phyloP scores from a whole-genome alignment of 2,329 filamentous ascomycete genomes.

The Hypomyces perniciosus region DNA sequence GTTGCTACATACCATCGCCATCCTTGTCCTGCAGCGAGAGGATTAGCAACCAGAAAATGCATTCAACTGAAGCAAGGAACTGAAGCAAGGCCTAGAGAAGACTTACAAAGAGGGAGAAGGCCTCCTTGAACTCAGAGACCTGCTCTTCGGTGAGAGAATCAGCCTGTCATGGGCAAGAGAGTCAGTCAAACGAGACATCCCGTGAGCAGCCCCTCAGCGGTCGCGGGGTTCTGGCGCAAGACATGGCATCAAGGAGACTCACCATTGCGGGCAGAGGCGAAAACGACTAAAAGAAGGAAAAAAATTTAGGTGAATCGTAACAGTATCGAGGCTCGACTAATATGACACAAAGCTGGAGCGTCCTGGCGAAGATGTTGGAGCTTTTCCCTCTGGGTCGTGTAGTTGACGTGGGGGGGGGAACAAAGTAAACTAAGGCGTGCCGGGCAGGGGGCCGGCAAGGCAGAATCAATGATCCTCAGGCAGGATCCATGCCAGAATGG shows the following conservation, averaged over 20 bases:
- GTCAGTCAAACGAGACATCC: conserved; percentile 19
- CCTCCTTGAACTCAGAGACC: conserved; percentile 99
- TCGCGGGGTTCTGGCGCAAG: conserved; percentile 14
- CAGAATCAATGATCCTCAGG: conserved; percentile 11
- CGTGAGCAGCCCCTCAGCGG: conserved; percentile 22
- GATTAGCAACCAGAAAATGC: conserved; percentile 20
- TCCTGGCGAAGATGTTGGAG: conserved; percentile 12
- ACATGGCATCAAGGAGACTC: conserved; percentile 14
- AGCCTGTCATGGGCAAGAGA: conserved; percentile 52
- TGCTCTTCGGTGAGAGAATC: conserved; percentile 99
- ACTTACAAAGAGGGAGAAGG: conserved; percentile 98
- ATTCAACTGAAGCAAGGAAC: neutral
- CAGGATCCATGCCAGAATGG: conserved; percentile 7
- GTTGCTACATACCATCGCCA: conserved; percentile 69
- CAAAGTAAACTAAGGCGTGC: conserved; percentile 2
- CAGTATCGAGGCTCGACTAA: neutral
- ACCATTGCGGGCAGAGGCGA: conserved; percentile 24
- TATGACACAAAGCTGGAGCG: conserved; percentile 10
- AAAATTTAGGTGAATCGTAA: neutral
- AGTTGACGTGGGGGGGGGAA: conserved; percentile 13
- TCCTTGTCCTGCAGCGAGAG: conserved; percentile 65
- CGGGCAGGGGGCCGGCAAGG: conserved; percentile 11
- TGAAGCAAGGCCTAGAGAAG: neutral
- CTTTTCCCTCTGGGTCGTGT: conserved; percentile 14
- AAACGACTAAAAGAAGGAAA: conserved; percentile 11